Evolutionary conservation across 2,329 filamentous ascomycete species (phyloP), one percentile per base, ranked within the genome.

Genomic region (Aspergillus fijiensis): DNA sequence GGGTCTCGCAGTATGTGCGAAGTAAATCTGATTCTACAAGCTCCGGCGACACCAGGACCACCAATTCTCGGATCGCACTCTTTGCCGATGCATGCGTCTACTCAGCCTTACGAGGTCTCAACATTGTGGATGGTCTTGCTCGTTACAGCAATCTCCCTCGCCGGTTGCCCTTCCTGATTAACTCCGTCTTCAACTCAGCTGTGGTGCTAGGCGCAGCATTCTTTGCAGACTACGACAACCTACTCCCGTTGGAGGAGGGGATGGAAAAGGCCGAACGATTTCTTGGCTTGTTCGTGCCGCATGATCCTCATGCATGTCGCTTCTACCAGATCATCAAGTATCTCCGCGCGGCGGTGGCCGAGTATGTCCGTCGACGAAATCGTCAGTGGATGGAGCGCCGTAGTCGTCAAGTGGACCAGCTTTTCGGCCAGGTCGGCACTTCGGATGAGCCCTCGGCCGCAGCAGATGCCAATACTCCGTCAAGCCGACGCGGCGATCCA

Each of bases 111-210:
- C 72, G 75, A 49, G 72, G 74, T 14, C 70, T 81, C 2, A 76
- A 78, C 4, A 70, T 81, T 0, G 66, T 79, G 0, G 72, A 77
- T 12, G 69, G 68, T 1, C 71, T 82, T 1, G 61, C 75, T 4
- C 65, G 65, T 1, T 72, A 70, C 1, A 60, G 70, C 1, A 66
- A 69, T 2, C 69, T 80, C 0, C 79, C 80, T 0, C 78, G 76
- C 31, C 71, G 79, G 1, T 64, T 81, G 4, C 80, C 80, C 0
- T 80, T 81, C 16, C 64, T 81, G 0, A 77, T 81, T 4, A 82
- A 81, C 52, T 78, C 77, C 1, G 73, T 78, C 3, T 81, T 82
- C 60, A 76, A 80, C 5, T 79, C 79, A 0, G 77, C 77, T 0
- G 65, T 82, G 0, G 79, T 81, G 0, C 69, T 82, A 0, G 80